phyloP scores from a whole-genome alignment of 116 monocot species.

The Trichopus zeylanicus region DNA sequence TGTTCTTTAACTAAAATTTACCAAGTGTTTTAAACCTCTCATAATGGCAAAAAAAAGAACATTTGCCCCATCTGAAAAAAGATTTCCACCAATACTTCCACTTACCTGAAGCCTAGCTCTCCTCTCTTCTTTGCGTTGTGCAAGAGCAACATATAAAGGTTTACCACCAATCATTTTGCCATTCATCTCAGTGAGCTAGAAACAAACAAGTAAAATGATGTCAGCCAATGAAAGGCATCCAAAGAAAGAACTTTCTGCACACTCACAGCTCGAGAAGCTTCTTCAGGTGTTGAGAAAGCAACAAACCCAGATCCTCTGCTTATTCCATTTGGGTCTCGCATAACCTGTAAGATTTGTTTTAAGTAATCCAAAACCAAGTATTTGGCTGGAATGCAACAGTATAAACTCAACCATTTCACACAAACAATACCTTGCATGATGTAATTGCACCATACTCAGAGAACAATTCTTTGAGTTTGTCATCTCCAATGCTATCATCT shows the following conservation, averaged over 20 bases:
- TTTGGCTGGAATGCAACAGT: not conserved
- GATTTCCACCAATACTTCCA: not conserved
- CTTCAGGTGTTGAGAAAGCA: conserved; percentile 60
- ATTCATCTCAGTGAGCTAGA: conserved; percentile 55
- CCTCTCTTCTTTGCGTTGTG: conserved; percentile 60
- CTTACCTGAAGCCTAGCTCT: conserved; percentile 50
- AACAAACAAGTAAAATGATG: not conserved
- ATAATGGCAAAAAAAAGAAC: not conserved
- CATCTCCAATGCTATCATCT: conserved; percentile 59
- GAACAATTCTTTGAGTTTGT: conserved; percentile 61
- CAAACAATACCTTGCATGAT: conserved; percentile 60
- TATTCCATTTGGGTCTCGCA: conserved; percentile 60
- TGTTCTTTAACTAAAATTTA: no score
- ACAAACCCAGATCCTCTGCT: conserved; percentile 80
- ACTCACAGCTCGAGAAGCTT: conserved; percentile 57
- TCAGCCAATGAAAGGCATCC: not conserved
- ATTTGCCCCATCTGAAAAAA: no score
- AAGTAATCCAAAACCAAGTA: not conserved
- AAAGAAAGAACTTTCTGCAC: not conserved
- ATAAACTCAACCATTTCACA: not conserved
- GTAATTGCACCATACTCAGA: conserved; percentile 55
- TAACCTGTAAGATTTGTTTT: conserved; percentile 15
- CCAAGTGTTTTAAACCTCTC: not conserved
- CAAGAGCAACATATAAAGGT: conserved; percentile 59
- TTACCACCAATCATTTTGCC: conserved; percentile 62